Conservation (phyloP, 148 eudicot genomes). For the Fagopyrum tataricum region DNA sequence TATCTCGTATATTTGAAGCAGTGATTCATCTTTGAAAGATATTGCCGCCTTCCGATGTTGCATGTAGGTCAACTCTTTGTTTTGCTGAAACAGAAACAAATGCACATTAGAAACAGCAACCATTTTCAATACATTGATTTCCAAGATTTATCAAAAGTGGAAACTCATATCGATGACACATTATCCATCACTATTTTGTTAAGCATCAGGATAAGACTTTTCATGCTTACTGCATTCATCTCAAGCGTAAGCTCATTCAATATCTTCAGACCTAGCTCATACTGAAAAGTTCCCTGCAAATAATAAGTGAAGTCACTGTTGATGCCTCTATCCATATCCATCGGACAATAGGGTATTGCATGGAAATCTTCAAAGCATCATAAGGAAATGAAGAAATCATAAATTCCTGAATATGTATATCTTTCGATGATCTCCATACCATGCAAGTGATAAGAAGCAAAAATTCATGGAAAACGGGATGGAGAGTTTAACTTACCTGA, state of each 20-base stretch:
- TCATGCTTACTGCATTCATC: conserved; percentile 59
- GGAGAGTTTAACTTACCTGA: conserved; percentile 50
- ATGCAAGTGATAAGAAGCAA: background rate
- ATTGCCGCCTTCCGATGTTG: conserved; percentile 69
- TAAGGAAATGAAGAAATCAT: background rate
- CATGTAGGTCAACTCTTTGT: conserved; percentile 56
- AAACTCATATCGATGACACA: background rate
- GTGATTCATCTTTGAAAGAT: conserved; percentile 64
- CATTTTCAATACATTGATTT: background rate
- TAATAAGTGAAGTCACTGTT: background rate
- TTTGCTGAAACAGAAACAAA: conserved; percentile 37
- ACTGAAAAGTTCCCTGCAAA: conserved; percentile 53
- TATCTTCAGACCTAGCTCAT: conserved; percentile 67
- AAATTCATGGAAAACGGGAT: background rate
- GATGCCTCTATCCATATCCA: background rate
- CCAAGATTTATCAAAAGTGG: background rate
- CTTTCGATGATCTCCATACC: background rate
- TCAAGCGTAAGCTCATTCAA: conserved; percentile 68
- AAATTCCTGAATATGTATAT: background rate
- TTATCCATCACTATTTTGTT: background rate
- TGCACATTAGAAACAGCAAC: background rate
- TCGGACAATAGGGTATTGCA: background rate
- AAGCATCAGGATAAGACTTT: background rate
- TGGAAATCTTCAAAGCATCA: background rate
- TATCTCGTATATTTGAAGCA: conserved; percentile 69